Evolutionary conservation across 805 yeast species (phyloP).

Genomic region (Candida nemodendra): DNA sequence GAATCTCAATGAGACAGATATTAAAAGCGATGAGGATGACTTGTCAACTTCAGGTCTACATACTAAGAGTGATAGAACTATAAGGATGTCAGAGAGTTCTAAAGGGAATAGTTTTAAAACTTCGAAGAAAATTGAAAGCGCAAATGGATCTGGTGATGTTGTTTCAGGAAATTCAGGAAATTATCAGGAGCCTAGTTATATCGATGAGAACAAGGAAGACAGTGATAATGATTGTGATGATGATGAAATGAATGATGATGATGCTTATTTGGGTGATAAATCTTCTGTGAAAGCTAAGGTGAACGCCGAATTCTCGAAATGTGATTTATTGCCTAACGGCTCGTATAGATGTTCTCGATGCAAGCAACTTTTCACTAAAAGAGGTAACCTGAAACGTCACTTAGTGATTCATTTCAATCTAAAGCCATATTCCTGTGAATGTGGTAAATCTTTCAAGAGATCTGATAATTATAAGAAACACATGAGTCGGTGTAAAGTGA

Average conservation of each 20-base stretch:
- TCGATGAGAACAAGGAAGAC: constrained; percentile 5
- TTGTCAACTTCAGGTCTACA: background rate
- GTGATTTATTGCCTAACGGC: constrained; percentile 20
- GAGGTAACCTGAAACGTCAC: constrained; percentile 27
- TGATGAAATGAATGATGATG: background rate
- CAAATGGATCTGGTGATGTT: background rate
- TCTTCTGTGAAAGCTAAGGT: constrained; percentile 17
- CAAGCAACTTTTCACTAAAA: constrained; percentile 21
- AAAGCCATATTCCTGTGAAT: constrained; percentile 23
- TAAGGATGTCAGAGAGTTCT: constrained; percentile 1
- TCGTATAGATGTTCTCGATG: constrained; percentile 22
- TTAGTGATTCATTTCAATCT: constrained; percentile 25
- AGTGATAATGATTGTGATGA: constrained; percentile 10
- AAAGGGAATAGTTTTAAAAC: background rate
- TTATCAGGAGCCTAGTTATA: background rate
- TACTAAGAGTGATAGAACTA: constrained; percentile 3
- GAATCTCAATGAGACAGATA: background rate
- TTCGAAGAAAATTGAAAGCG: background rate
- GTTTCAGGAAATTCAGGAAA: background rate
- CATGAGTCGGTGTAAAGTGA: constrained; percentile 17
- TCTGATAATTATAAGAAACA: constrained; percentile 27
- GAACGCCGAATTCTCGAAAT: constrained; percentile 19
- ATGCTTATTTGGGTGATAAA: background rate
- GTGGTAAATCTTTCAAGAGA: constrained; percentile 26
- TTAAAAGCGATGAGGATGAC: background rate